Base-by-base conservation (phyloP, 257 asterid species). In the Fraxinus excelsior region DNA sequence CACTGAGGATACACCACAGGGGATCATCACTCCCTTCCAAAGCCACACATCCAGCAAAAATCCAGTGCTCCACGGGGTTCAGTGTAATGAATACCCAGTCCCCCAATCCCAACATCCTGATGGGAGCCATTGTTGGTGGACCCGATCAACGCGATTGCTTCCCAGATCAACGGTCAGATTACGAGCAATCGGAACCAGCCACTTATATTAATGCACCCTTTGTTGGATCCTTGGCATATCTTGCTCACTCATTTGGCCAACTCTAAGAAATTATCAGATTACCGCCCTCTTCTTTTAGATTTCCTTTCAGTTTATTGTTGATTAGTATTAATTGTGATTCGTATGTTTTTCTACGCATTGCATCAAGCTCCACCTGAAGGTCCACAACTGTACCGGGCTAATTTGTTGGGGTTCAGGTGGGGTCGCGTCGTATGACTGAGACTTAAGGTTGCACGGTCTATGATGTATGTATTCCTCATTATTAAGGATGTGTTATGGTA, bases 241-340 rank as follows among this genome's bases (percentile, higher is more conserved):
- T 96, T 37, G 97, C 99, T 4, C 99, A 96, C 90, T 96, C 99
- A 5, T 93, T 84, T 69, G 97, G 97, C 75, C 99, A 96, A 73
- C 92, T 93, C 67, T 96, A 76, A 76, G 35, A 42, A n/a, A 35
- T 49, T 64, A n/a, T 23, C 29, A 21, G 9, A 9, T 60, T 7
- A 60, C 29, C 23, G 11, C 0, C 67, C 67, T 60, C 19, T 53
- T 18, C 8, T 1, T 18, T 49, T 49, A 16, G 58, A 18, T 13
- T 18, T 5, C 29, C 13, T n/a, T 58, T 7, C 14, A 8, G 26
- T 58, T 58, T 23, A 23, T 23, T 58, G 67, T 58, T 58, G 13
- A 58, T 0, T 58, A 58, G 67, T 58, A n/a, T 31, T 58, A 60
- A 23, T 25, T 60, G 29, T 2, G 67, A 1, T 51, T 49, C 60